A percentile compares a stretch with the other conserved stretches of the same genome.
phyloP scores from a whole-genome alignment of 1,139 yeast genomes.

The Pichia sp. region DNA sequence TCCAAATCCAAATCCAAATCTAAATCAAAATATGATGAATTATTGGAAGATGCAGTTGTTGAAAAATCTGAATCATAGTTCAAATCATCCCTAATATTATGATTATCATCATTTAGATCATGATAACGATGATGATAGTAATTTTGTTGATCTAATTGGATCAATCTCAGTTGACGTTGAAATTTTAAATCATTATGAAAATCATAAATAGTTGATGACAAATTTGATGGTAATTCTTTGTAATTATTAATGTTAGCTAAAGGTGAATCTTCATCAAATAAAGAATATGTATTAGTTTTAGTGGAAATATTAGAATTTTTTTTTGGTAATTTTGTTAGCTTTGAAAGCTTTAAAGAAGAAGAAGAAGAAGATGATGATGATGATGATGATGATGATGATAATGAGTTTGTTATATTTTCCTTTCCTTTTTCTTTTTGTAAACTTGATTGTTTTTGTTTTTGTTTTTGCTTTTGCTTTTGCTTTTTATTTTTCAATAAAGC shows the following conservation, averaged over 20 bases:
- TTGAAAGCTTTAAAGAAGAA: no score
- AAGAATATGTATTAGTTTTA: neutral
- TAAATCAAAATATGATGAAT: neutral
- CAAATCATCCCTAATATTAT: neutral
- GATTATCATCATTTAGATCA: neutral
- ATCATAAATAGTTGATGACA: slow-evolving; percentile 1
- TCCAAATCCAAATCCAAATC: slow-evolving; percentile 1
- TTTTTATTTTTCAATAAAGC: no score
- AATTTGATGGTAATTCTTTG: no score
- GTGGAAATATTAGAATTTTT: no score
- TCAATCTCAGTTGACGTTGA: slow-evolving; percentile 9
- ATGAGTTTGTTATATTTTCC: neutral
- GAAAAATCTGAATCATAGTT: neutral
- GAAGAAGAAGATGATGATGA: no score
- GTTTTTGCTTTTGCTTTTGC: no score
- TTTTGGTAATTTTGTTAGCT: no score
- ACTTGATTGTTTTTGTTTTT: no score
- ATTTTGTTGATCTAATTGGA: slow-evolving; percentile 8
- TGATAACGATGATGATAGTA: slow-evolving; percentile 4
- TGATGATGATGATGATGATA: no score
- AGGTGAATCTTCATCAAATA: slow-evolving; percentile 8
- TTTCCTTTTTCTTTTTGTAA: no score
- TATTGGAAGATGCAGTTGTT: no score
- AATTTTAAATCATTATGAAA: slow-evolving; percentile 8
- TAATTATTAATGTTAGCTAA: slow-evolving; percentile 6